Evolutionary conservation across 495 filamentous ascomycete species (phyloP), one percentile per base, ranked within the genome.

Genomic region (Hyaloscypha variabilis): DNA sequence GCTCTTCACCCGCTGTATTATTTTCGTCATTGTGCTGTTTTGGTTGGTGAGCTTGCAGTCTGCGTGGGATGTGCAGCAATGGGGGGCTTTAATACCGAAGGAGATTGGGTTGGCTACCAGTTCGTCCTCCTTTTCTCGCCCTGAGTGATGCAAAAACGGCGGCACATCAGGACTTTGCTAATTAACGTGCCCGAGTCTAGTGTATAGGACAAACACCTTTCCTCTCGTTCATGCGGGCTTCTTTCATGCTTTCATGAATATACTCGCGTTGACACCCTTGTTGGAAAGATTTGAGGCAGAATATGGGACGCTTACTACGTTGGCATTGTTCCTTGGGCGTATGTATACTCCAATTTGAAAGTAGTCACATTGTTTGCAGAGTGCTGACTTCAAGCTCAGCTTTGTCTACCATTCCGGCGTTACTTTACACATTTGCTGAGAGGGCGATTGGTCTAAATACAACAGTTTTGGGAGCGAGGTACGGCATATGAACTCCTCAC

Each of bases 231-330:
- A 99, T 75, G 71, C 82, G 31, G 87, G 88, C 66, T 84, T 94
- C 76, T 80, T 96, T 64, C 95, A 98, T 74, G 79, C 87, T 54
- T 67, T 94, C 30, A 74, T 97, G 70, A 97, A 97, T 76, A 72
- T 90, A 50, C 21, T 97, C 54, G 89, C 93, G 4, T 76, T 97
- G 64, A 87, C 87, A 13, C 95, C 95, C 19, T 78, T 99, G 54
- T 73, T 98, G 67, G 94, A 97, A 76, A 84, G 93, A 54, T 99
- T 98, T 74, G 95, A 99, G 77, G 81, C 87, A n/a, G 94, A 97
- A 72, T 83, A 95, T 78, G 95, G 95, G 28, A 97, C 94, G n/a
- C 79, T 97, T 69, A 89, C 90, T 28, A 87, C 92, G 23, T 70
- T 94, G 55, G 84, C 90, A 39, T 81, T 98, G 69, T 96, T 98